These are phyloP conservation scores for Pythium folliculosum DNA, from an alignment of 352 stramenopile species.

Conservation along the genomic window DNA sequence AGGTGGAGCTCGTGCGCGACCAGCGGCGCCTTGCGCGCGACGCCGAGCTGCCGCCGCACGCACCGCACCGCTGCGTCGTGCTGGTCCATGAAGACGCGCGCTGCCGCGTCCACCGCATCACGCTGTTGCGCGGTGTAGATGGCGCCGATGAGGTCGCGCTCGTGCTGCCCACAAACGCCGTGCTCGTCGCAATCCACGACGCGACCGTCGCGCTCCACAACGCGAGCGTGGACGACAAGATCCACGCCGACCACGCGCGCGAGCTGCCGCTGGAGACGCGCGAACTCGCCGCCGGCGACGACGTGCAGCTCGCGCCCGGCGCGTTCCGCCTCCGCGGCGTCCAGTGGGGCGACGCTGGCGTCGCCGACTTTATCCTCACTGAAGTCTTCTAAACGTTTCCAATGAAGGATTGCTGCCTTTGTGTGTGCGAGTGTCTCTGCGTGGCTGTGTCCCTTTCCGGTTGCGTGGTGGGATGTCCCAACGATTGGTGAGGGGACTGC, in stretches of 20 bases:
- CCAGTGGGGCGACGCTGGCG: neutral
- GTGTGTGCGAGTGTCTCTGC: too few species aligned
- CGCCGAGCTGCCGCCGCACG: constrained; percentile 7
- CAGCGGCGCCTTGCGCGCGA: constrained; percentile 27
- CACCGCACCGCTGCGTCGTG: constrained; percentile 3
- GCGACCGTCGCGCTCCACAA: constrained; percentile 1
- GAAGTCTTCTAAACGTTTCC: constrained; percentile 13
- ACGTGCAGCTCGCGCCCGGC: constrained; percentile 8
- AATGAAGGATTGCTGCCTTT: too few species aligned
- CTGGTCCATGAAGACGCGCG: constrained; percentile 39
- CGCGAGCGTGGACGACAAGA: constrained; percentile 5
- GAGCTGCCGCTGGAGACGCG: neutral
- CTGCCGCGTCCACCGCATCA: constrained; percentile 52
- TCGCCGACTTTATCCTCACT: constrained; percentile 15
- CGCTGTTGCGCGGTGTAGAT: constrained; percentile 22
- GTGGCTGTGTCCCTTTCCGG: too few species aligned
- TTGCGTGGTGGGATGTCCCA: too few species aligned
- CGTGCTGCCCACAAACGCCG: constrained; percentile 32
- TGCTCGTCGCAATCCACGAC: constrained; percentile 34
- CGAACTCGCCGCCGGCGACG: constrained; percentile 1
- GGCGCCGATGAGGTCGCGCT: constrained; percentile 34
- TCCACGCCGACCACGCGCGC: constrained; percentile 11
- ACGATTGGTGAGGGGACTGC: too few species aligned
- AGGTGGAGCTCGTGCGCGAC: constrained; percentile 54
- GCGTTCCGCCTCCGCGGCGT: neutral